Base-by-base conservation (phyloP, 2,329 filamentous ascomycete species). In the Neurospora crassa region DNA sequence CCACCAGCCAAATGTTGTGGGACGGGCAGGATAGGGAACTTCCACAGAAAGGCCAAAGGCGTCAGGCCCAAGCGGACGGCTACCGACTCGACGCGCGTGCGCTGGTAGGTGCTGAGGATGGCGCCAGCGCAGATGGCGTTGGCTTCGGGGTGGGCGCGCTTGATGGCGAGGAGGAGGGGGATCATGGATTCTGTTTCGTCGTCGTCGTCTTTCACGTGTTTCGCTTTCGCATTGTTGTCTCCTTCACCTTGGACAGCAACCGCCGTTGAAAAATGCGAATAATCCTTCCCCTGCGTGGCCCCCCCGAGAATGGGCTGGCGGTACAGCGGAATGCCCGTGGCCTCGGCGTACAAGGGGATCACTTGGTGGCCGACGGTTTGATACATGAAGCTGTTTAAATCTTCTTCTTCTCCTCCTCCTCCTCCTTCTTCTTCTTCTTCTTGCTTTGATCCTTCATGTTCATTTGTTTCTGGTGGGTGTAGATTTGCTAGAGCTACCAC, bases 381-480 rank as follows among this genome's bases (percentile, higher is more conserved):
- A 84, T 98, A 99, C 96, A 99, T 99, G 89, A 96, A 98, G 83
- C 94, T 97, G 81, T 99, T 93, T 76, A 97, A 86, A 80, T 98
- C 92, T 71, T 86, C 82, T 74, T 85, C 83, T n/a, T n/a, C n/a
- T n/a, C n/a, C n/a, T 34, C 34, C 6, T 34, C 3, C 34, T 34
- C 3, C 34, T 37, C 2, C 34, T 8, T 37, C 34, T 37, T 8
- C 34, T 37, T 37, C 34, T 37, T 37, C 82, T 74, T 85, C 83
- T 43, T 86, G 83, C 5, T 80, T 79, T 40, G 79, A 80, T 6
- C 75, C 73, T 41, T 84, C 75, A 67, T 76, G 16, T 70, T 12
- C 68, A 14, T 1, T 7, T 8, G 47, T 4, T 3, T 63, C 53
- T 3, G 53, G 53, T 63, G 93, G 95, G 79, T 94, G 87, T 70